phyloP scores from a whole-genome alignment of 139 green algal species.

The Desmodesmus armatus region DNA sequence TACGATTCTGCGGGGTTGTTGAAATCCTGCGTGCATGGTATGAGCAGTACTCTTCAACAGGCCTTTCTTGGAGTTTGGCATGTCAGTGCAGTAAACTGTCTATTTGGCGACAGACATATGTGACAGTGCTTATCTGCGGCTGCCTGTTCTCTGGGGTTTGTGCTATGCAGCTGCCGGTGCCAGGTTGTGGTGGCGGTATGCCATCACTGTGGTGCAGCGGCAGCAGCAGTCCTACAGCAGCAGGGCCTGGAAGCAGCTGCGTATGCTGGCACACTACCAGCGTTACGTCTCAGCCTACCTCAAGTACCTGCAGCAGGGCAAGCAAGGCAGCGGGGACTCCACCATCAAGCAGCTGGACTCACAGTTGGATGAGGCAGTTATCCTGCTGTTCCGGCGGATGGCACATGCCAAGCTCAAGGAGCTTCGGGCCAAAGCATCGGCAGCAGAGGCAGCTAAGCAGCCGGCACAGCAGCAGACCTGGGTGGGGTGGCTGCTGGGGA shows the following conservation, averaged over 20 bases:
- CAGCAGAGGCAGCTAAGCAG: constrained; percentile 19
- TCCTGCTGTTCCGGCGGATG: constrained; percentile 83
- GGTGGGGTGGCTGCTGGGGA: constrained; percentile 36
- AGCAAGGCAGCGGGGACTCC: constrained; percentile 53
- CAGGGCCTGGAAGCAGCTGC: constrained; percentile 36
- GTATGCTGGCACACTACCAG: constrained; percentile 43
- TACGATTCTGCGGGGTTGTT: not conserved
- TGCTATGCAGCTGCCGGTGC: constrained; percentile 48
- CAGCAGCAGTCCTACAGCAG: constrained; percentile 30
- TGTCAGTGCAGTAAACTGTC: no score
- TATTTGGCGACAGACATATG: no score
- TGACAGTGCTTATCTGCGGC: no score
- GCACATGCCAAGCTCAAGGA: constrained; percentile 71
- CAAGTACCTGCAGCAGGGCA: constrained; percentile 51
- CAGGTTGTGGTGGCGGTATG: constrained; percentile 88
- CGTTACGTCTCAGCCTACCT: constrained; percentile 81
- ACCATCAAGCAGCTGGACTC: constrained; percentile 73
- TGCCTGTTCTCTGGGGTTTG: no score
- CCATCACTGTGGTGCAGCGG: constrained; percentile 57
- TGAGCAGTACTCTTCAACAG: no score
- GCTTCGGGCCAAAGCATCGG: constrained; percentile 11
- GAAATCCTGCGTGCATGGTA: not conserved
- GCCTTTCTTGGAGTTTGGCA: no score
- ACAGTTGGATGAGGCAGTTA: constrained; percentile 78
- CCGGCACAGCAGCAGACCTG: constrained; percentile 23